phyloP scores from a whole-genome alignment of 2,329 filamentous ascomycete species.

The Ceratocystis colombiana region DNA sequence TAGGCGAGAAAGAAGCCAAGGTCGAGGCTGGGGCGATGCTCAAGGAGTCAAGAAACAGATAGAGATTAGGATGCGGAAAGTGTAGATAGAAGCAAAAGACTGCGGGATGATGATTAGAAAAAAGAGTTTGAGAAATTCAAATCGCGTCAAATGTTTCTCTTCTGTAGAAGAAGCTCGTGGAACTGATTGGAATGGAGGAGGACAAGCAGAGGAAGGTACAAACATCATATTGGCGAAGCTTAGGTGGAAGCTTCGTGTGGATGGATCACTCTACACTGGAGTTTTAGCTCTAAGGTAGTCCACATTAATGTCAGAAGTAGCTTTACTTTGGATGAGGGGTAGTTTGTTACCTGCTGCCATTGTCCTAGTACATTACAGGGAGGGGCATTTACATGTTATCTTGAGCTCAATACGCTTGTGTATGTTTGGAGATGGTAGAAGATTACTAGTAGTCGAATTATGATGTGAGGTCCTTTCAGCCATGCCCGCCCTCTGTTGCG shows the following conservation, averaged over 20 bases:
- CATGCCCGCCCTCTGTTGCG: too few relatives aligned
- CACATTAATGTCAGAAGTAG: too few relatives aligned
- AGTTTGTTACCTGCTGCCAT: too few relatives aligned
- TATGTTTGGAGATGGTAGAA: too few relatives aligned
- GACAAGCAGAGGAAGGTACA: background rate
- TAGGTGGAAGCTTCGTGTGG: background rate
- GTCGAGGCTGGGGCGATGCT: background rate
- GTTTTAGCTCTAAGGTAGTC: background rate
- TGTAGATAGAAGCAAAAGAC: background rate
- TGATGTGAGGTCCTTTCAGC: too few relatives aligned
- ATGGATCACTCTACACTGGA: background rate
- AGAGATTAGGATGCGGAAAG: too few relatives aligned
- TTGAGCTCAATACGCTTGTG: too few relatives aligned
- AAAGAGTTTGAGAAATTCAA: background rate
- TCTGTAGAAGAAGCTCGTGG: background rate
- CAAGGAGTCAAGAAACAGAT: background rate
- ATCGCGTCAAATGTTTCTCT: background rate
- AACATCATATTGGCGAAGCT: background rate
- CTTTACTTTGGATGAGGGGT: too few relatives aligned
- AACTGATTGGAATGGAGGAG: background rate
- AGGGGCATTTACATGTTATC: too few relatives aligned
- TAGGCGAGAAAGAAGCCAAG: conserved; percentile 15
- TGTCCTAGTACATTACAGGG: too few relatives aligned
- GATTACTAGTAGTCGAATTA: too few relatives aligned
- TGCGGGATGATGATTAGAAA: background rate